Base-by-base conservation (phyloP, 1,284 basidiomycete genomes). In the Wolfiporia cocos region DNA sequence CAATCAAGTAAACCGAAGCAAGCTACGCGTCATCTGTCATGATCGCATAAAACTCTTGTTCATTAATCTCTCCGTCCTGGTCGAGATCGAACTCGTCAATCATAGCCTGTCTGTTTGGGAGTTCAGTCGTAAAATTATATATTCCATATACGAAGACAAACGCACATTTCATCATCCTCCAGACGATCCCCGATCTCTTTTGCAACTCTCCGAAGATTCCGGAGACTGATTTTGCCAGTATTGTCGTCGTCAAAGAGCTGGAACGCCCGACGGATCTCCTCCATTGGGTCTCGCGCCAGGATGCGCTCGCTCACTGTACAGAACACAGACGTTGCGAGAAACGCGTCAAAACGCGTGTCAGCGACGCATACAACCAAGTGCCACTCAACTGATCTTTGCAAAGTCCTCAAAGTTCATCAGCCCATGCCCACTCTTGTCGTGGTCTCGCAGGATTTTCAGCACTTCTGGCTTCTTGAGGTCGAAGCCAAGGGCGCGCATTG, bases 11-110 rank as follows among this genome's bases (percentile, higher is more conserved):
- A 30, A 7, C 5, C 26, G 14, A 20, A 17, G 39, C 23, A 31
- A 12, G 17, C 15, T 61, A 86, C 62, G 81, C 73, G 47, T 96
- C 93, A 66, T 97, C 93, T 39, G 91, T 90, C 94, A 98, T 95
- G 63, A 98, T 97, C 35, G 90, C 86, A 52, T 92, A 82, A 65
- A 95, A 94, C 70, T 95, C 92, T 61, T 88, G 81, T 61, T 93
- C 88, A 62, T 85, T 93, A 62, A 99, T 99, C 69, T 95, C 94
- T 18, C 94, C 93, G 56, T 99, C 95, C 63, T 95, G 88, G 69
- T 99, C 95, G 28, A 99, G 79, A 65, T 99, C 95, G 59, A 99
- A 99, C 68, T 99, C 96, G 58, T 99, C 96, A 58, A 99, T 99
- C 95, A 99, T 99, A 17, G 95, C 96, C 81, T 97, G 92, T 52